phyloP scores from a whole-genome alignment of 441 rosid genomes.

The Breynia disticha region DNA sequence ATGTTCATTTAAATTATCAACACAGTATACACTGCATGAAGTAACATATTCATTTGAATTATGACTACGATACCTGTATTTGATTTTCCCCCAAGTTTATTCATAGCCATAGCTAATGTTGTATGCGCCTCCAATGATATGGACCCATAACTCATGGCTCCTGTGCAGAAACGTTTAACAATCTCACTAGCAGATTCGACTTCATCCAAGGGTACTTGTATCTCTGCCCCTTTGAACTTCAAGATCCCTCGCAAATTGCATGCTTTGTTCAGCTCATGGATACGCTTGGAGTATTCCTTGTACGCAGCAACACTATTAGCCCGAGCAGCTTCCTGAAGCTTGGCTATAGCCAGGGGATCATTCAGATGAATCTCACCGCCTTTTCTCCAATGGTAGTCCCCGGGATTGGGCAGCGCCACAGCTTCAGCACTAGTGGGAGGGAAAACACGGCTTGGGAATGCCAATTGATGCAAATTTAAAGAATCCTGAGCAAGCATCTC shows the following conservation, averaged over 20 bases:
- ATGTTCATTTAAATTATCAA: neutral
- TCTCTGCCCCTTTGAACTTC: slow-evolving; percentile 68
- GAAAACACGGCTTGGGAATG: slow-evolving; percentile 60
- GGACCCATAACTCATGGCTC: slow-evolving; percentile 99
- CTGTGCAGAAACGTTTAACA: slow-evolving; percentile 96
- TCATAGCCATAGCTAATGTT: slow-evolving; percentile 95
- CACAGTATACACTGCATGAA: too few species aligned
- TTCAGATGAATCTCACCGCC: slow-evolving; percentile 97
- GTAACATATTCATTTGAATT: too few species aligned
- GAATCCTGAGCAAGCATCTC: slow-evolving; percentile 96
- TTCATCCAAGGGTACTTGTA: slow-evolving; percentile 66
- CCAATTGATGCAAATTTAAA: slow-evolving; percentile 80
- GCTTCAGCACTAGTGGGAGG: slow-evolving; percentile 99
- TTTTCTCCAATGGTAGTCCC: slow-evolving; percentile 99
- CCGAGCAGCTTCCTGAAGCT: slow-evolving; percentile 97
- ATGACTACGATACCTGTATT: slow-evolving; percentile 99
- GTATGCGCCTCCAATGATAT: slow-evolving; percentile 94
- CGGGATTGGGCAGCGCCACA: slow-evolving; percentile 87
- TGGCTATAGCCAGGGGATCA: slow-evolving; percentile 96
- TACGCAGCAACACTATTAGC: slow-evolving; percentile 87
- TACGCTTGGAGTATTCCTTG: slow-evolving; percentile 90
- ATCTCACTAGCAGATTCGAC: slow-evolving; percentile 98
- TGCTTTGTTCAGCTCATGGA: slow-evolving; percentile 79
- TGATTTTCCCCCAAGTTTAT: slow-evolving; percentile 92
- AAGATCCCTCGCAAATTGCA: slow-evolving; percentile 95